Conservation (phyloP, 2,329 filamentous ascomycete species). For the Fusarium buxicola region DNA sequence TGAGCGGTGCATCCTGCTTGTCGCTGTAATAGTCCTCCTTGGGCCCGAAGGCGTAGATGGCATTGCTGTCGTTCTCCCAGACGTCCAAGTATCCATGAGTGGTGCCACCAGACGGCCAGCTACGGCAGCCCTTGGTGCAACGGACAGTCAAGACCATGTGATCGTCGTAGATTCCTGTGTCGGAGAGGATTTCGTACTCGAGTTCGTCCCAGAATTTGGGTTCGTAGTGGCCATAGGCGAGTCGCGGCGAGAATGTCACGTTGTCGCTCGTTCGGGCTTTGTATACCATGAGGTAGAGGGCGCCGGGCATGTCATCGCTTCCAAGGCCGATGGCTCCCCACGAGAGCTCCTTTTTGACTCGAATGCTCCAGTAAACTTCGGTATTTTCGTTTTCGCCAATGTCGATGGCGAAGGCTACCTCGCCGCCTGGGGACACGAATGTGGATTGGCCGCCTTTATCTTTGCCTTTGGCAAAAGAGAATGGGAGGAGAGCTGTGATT, state of each 20-base stretch:
- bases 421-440: slow-evolving; percentile 58
- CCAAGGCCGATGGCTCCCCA: slow-evolving; percentile 70
- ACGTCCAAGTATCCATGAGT: slow-evolving; percentile 61
- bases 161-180: slow-evolving; percentile 61
- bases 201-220: slow-evolving; percentile 60
- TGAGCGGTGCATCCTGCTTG: slow-evolving; percentile 57
- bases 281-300: slow-evolving; percentile 68
- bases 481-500: slow-evolving; percentile 41
- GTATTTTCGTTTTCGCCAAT: slow-evolving; percentile 59
- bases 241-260: slow-evolving; percentile 67
- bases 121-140: slow-evolving; percentile 63
- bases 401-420: slow-evolving; percentile 62
- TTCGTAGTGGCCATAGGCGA: slow-evolving; percentile 63
- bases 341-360: slow-evolving; percentile 57
- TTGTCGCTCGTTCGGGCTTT: slow-evolving; percentile 58
- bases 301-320: slow-evolving; percentile 61
- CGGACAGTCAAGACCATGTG: slow-evolving; percentile 62
- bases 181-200: slow-evolving; percentile 57
- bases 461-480: slow-evolving; percentile 43
- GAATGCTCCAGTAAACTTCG: slow-evolving; percentile 67
- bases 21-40: slow-evolving; percentile 57
- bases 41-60: slow-evolving; percentile 68
- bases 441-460: slow-evolving; percentile 53
- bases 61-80: slow-evolving; percentile 58
- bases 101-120: slow-evolving; percentile 55